Percentiles rank a stretch among this genome's conserved stretches.
phyloP scores from a whole-genome alignment of 2,329 filamentous ascomycete genomes.

The Ambrosiella beaveri region DNA sequence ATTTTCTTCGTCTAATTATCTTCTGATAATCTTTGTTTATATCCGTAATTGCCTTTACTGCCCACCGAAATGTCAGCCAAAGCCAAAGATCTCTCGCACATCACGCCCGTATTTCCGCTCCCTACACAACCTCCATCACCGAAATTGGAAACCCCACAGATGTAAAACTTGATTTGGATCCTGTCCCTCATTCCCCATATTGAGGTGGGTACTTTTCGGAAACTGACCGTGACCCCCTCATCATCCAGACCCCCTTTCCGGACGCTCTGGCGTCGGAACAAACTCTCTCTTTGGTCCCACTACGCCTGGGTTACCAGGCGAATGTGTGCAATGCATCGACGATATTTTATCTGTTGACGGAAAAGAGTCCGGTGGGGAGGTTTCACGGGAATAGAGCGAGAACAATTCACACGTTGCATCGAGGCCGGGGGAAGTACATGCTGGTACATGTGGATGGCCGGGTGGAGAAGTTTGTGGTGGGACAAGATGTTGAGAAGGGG shows the following conservation, averaged over 20 bases:
- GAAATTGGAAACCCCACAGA: too few relatives aligned
- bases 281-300: constrained; percentile 20
- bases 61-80: too few relatives aligned
- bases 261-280: constrained; percentile 21
- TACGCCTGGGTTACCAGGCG: constrained; percentile 23
- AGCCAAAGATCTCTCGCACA: too few relatives aligned
- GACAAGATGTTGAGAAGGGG: constrained; percentile 35
- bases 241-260: constrained; percentile 38
- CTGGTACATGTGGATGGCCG: constrained; percentile 39
- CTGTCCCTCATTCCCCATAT: constrained; percentile 37
- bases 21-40: too few relatives aligned
- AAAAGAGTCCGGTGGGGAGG: constrained; percentile 33
- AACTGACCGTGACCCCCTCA: constrained; percentile 36
- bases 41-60: too few relatives aligned
- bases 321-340: constrained; percentile 35
- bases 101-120: too few relatives aligned
- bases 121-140: too few relatives aligned
- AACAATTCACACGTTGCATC: constrained; percentile 48
- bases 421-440: constrained; percentile 45
- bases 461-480: constrained; percentile 44
- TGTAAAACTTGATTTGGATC: constrained; percentile 17
- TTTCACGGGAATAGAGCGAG: constrained; percentile 47
- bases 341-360: constrained; percentile 49
- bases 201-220: constrained; percentile 47
- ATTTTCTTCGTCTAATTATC: too few relatives aligned